These are phyloP conservation scores for Sclerospora graminicola DNA, from an alignment of 352 stramenopile genomes.

Conservation along the genomic window DNA sequence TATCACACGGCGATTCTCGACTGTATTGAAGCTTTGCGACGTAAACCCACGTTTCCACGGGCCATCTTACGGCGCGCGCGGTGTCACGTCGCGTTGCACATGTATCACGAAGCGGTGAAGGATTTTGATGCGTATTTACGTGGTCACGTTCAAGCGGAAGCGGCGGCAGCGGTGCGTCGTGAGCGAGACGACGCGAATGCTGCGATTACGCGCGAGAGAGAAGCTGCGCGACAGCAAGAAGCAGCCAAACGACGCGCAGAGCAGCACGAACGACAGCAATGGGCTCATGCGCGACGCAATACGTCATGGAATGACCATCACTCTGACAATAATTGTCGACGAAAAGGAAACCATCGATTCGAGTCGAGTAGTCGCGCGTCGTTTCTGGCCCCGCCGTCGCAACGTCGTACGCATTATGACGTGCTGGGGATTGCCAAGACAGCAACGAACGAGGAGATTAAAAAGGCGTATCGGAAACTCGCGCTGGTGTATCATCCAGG, in stretches of 20 bases:
- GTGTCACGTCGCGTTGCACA: conserved; percentile 49
- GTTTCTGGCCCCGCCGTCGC: conserved; percentile 24
- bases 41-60: conserved; percentile 46
- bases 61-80: conserved; percentile 57
- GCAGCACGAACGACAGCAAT: conserved; percentile 31
- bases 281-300: conserved; percentile 20
- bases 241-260: conserved; percentile 35
- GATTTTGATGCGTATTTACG: conserved; percentile 69
- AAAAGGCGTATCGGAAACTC: conserved; percentile 86
- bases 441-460: conserved; percentile 63
- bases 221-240: conserved; percentile 26
- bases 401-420: conserved; percentile 67
- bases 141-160: conserved; percentile 13
- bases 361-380: conserved; percentile 13
- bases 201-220: conserved; percentile 32
- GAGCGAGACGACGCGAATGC: conserved; percentile 41
- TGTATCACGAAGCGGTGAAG: conserved; percentile 48
- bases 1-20: conserved; percentile 60
- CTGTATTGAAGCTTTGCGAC: conserved; percentile 58
- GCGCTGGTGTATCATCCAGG: conserved; percentile 82
- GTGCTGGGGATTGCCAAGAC: conserved; percentile 49
- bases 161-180: conserved; percentile 23
- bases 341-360: conserved; percentile 14
- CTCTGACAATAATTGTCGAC: conserved; percentile 27
- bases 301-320: no score